Percentiles rank a stretch among this genome's conserved stretches.
Evolutionary conservation across 352 stramenopile species (phyloP).

Genomic region (Phytopythium cucurbitacearum): DNA sequence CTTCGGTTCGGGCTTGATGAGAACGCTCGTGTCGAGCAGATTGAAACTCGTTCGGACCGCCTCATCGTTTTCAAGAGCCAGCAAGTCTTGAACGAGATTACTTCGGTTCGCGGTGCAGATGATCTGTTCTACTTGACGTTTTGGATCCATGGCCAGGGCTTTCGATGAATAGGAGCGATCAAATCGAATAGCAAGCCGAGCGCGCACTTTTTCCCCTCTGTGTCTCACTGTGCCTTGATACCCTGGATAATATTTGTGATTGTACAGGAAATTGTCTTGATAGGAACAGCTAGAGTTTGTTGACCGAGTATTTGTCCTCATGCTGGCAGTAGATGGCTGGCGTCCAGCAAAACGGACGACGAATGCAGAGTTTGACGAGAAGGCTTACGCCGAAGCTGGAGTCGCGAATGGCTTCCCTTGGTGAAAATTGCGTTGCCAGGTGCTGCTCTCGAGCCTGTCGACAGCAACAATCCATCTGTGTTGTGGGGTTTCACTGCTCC

Average conservation of each 20-base stretch:
- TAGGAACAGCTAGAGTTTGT: neutral
- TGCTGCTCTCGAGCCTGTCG: neutral
- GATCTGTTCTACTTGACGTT: slow-evolving; percentile 70
- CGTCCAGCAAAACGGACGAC: slow-evolving; percentile 20
- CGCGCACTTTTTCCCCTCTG: neutral
- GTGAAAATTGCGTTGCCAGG: neutral
- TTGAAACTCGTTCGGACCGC: slow-evolving; percentile 36
- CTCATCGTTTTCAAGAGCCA: slow-evolving; percentile 72
- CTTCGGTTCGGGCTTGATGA: slow-evolving; percentile 27
- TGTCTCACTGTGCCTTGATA: too few species aligned
- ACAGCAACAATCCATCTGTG: neutral
- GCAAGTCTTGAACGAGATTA: slow-evolving; percentile 66
- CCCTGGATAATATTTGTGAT: too few species aligned
- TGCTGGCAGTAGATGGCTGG: slow-evolving; percentile 7
- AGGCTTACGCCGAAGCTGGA: too few species aligned
- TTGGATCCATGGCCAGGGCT: slow-evolving; percentile 74
- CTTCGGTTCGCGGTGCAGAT: slow-evolving; percentile 14
- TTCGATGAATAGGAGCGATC: slow-evolving; percentile 6
- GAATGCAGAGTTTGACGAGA: slow-evolving; percentile 18
- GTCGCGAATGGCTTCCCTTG: too few species aligned
- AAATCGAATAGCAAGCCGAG: neutral
- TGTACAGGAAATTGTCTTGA: too few species aligned
- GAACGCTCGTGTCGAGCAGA: slow-evolving; percentile 23
- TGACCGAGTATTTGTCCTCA: neutral
- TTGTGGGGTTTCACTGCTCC: slow-evolving; percentile 2